A percentile compares a stretch with the other conserved stretches of the same genome.
Conservation (phyloP, 345 rosid genomes). For the Psidium guajava region DNA sequence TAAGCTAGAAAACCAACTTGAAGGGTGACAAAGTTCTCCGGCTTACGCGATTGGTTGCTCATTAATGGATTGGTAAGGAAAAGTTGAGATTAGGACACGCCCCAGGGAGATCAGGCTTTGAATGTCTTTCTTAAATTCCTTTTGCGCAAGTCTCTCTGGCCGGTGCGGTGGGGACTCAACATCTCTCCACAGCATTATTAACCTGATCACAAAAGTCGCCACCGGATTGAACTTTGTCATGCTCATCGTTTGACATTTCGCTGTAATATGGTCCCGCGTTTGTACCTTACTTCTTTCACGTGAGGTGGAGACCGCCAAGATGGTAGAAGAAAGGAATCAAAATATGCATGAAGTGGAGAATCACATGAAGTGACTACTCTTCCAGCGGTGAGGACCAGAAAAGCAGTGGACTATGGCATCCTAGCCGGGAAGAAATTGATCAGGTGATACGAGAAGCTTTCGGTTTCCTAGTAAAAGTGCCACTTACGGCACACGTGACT, state of each 20-base stretch:
- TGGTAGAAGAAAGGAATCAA: background rate
- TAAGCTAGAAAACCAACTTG: background rate
- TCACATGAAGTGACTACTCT: background rate
- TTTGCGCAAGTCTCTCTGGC: background rate
- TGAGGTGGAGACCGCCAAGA: background rate
- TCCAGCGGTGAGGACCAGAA: background rate
- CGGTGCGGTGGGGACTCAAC: background rate
- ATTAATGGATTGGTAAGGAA: background rate
- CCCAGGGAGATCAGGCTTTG: background rate
- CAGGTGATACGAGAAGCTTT: background rate
- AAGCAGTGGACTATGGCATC: background rate
- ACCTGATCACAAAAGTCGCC: background rate
- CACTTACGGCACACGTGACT: background rate
- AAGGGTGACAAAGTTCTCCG: background rate
- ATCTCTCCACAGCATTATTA: background rate
- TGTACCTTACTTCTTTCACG: background rate
- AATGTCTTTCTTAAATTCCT: background rate
- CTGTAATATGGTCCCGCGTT: background rate
- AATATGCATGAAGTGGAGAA: background rate
- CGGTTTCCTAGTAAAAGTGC: background rate
- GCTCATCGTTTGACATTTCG: background rate
- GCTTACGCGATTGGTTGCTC: background rate
- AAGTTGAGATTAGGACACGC: background rate
- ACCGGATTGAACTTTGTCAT: background rate
- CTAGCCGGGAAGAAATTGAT: background rate